These are phyloP conservation scores for Amauroascus niger DNA, from an alignment of 2,329 filamentous ascomycete genomes.

Conservation along the genomic window DNA sequence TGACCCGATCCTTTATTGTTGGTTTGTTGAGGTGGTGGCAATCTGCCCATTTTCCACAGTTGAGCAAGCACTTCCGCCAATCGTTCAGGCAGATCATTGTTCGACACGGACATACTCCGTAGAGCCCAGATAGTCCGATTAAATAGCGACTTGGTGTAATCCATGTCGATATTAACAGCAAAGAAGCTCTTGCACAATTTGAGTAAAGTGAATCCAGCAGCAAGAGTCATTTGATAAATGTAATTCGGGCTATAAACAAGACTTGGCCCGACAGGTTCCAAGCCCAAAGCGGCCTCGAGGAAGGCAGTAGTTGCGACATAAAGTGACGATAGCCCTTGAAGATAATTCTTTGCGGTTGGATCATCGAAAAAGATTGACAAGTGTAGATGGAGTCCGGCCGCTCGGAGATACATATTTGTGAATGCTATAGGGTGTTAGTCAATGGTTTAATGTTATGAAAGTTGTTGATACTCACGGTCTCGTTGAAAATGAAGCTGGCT, in stretches of 20 bases:
- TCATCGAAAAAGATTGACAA: slow-evolving; percentile 44
- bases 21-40: slow-evolving; percentile 17
- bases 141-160: slow-evolving; percentile 49
- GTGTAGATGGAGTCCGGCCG: slow-evolving; percentile 40
- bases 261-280: slow-evolving; percentile 39
- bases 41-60: slow-evolving; percentile 48
- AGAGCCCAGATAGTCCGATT: slow-evolving; percentile 50
- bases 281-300: slow-evolving; percentile 39
- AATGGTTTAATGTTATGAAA: background rate
- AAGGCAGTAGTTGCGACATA: slow-evolving; percentile 40
- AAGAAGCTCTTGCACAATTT: slow-evolving; percentile 60
- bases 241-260: slow-evolving; percentile 51
- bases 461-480: slow-evolving; percentile 28
- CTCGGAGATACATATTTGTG: slow-evolving; percentile 40
- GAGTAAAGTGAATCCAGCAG: slow-evolving; percentile 53
- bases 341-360: slow-evolving; percentile 38
- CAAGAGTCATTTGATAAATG: slow-evolving; percentile 58
- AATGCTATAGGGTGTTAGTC: slow-evolving; percentile 26
- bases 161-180: slow-evolving; percentile 46
- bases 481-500: slow-evolving; percentile 39
- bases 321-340: slow-evolving; percentile 37
- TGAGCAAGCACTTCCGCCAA: slow-evolving; percentile 57
- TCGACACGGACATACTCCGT: slow-evolving; percentile 50
- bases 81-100: slow-evolving; percentile 55
- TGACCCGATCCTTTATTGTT: slow-evolving; percentile 17